Base-by-base conservation (phyloP, 2,329 filamentous ascomycete species). In the Phaeosphaeria sp. region DNA sequence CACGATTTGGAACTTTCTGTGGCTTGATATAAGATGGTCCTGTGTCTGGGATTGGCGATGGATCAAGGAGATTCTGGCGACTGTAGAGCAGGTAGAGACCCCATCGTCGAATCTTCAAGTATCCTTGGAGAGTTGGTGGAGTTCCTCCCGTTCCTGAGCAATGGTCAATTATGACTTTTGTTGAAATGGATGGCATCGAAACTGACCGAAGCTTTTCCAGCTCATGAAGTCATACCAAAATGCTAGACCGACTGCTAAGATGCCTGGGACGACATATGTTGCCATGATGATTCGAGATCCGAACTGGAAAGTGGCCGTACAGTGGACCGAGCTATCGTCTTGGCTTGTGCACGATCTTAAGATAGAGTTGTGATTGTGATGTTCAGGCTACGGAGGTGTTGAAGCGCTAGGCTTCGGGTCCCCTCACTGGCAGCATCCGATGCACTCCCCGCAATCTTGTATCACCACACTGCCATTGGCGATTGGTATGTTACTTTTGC, bases 131-230 rank as follows among this genome's bases (percentile, higher is more conserved):
- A 1, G 72, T 74, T 44, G 72, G 66, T 15, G 72, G 70, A 22
- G 72, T 74, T 11, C 72, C 71, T 30, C 72, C 72, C 1, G 72
- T 74, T 50, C 72, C 72, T 74, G 48, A 8, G 3, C 18, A 33
- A 11, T 33, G 39, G 68, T 22, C 68, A 59, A 25, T 15, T 13
- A 42, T n/a, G 7, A 15, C 24, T n/a, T 30, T 48, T 18, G 17
- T 9, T 25, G 52, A 18, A 0, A 5, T 21, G 2, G 33, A 8
- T 8, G n/a, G 30, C 5, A 6, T 24, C 11, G 1, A 3, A 17
- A 17, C 55, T 49, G 25, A 69, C 68, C 66, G 21, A 62, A 60
- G 43, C 47, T 63, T 42, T 68, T 57, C 68, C 68, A 71, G 44
- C 60, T 66, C 43, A 59, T 69, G 56, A 71, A 69, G 36, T 71